Conservation (phyloP, 1,284 basidiomycete species). For the Garcileccinum viscosum region DNA sequence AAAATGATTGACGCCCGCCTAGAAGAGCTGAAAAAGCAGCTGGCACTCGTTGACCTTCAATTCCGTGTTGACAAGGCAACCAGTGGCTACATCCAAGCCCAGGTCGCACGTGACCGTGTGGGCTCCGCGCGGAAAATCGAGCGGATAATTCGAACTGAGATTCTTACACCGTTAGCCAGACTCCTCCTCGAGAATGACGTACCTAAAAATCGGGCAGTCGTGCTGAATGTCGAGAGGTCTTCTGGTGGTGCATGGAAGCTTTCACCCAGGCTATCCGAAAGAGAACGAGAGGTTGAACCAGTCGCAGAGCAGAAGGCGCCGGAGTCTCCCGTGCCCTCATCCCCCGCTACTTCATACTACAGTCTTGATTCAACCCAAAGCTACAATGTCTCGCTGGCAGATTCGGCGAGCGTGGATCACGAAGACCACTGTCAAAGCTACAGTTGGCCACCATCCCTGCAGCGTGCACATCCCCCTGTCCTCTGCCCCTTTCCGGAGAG, state of each 20-base stretch:
- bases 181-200: not conserved
- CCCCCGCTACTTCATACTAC: not conserved
- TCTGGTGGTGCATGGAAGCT: not conserved
- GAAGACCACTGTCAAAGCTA: not conserved
- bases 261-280: not conserved
- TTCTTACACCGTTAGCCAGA: not conserved
- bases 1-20: not conserved
- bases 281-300: not conserved
- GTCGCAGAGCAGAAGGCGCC: not conserved
- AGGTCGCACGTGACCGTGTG: not conserved
- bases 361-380: not conserved
- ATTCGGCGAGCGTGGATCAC: not conserved
- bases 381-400: not conserved
- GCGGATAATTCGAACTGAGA: not conserved
- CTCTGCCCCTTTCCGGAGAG: not conserved
- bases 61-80: not conserved
- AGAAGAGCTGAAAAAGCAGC: not conserved
- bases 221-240: not conserved
- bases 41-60: not conserved
- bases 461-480: not conserved
- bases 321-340: not conserved
- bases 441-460: not conserved
- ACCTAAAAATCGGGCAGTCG: not conserved
- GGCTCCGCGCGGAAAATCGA: not conserved
- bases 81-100: not conserved